phyloP scores from a whole-genome alignment of 768 basidiomycete genomes.

The Termitomyces heimii region DNA sequence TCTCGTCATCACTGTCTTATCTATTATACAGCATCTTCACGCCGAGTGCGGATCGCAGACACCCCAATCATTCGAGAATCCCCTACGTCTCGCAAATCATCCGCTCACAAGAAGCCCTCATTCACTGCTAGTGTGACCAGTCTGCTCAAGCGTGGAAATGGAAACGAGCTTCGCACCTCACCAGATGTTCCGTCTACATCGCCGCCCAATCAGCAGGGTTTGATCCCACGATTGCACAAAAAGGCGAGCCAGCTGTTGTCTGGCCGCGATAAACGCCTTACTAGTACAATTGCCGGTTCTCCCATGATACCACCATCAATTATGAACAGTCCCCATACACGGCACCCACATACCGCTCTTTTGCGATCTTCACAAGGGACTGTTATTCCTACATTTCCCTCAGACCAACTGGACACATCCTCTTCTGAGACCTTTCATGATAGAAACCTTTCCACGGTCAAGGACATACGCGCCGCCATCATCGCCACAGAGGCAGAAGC shows the following conservation, averaged over 20 bases:
- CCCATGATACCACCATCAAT: slow-evolving; percentile 7
- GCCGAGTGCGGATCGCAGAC: slow-evolving; percentile 5
- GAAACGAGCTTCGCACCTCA: slow-evolving; percentile 19
- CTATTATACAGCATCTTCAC: background rate
- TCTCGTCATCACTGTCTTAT: background rate
- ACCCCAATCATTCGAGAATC: slow-evolving; percentile 2
- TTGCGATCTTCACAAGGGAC: slow-evolving; percentile 9
- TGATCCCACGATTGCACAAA: slow-evolving; percentile 27
- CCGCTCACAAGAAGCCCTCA: slow-evolving; percentile 18
- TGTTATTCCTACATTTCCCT: slow-evolving; percentile 18
- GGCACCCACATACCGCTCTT: slow-evolving; percentile 6
- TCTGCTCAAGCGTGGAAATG: slow-evolving; percentile 34
- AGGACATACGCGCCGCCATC: slow-evolving; percentile 57
- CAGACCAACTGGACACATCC: slow-evolving; percentile 14
- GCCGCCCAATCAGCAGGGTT: slow-evolving; percentile 18
- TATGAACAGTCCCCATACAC: slow-evolving; percentile 11
- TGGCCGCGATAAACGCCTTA: slow-evolving; percentile 17
- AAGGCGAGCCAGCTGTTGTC: slow-evolving; percentile 25
- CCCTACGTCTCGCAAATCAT: slow-evolving; percentile 8
- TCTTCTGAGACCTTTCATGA: slow-evolving; percentile 43
- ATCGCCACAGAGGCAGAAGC: slow-evolving; percentile 60
- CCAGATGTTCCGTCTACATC: slow-evolving; percentile 1
- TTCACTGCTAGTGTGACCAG: slow-evolving; percentile 25
- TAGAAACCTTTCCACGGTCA: slow-evolving; percentile 43
- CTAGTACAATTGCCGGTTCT: slow-evolving; percentile 9